Evolutionary conservation across 2,329 filamentous ascomycete genomes (phyloP), one percentile per base, ranked within the genome.

Genomic region (Penicillium brasilianum): DNA sequence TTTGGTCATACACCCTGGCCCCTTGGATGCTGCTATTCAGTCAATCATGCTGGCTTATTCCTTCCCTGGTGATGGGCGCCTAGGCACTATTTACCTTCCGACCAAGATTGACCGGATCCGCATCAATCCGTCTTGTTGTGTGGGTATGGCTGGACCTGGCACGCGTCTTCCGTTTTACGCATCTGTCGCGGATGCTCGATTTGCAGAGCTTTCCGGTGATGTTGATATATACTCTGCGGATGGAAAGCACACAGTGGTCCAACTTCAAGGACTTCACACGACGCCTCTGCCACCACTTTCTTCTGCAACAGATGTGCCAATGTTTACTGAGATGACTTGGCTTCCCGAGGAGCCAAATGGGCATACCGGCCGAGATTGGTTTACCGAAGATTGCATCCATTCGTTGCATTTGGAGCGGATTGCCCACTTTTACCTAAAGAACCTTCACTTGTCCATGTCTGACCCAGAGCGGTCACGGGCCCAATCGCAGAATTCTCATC

Each of bases 141-240:
- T 36, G 22, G 16, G 30, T 14, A 22, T 58, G 11, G 63, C 58
- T 10, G 55, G 55, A 0, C 60, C 58, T 1, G 69, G 63, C 1
- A 37, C 54, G 37, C 7, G 57, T 2, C 49, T 72, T 36, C 58
- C 46, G 7, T 72, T 72, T 11, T 56, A 61, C 37, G 64, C 70
- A 6, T 57, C 60, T 1, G 67, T 71, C 8, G 58, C 57, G 7
- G 56, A 61, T 11, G 37, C 55, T 14, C 52, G 44, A 4, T 67
- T 66, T 11, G 56, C 60, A 1, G 65, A 66, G 25, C 59, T 72
- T 1, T 65, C 68, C n/a, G 70, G 69, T 13, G 68, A 71, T 58
- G 65, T 71, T 44, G 66, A 71, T 10, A 58, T 72, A 1, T 67
- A 62, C 25, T 64, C 66, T 13, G 20, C 39, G 8, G 61, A 69